phyloP scores from a whole-genome alignment of 805 yeast species.

The Brettanomyces nanus region DNA sequence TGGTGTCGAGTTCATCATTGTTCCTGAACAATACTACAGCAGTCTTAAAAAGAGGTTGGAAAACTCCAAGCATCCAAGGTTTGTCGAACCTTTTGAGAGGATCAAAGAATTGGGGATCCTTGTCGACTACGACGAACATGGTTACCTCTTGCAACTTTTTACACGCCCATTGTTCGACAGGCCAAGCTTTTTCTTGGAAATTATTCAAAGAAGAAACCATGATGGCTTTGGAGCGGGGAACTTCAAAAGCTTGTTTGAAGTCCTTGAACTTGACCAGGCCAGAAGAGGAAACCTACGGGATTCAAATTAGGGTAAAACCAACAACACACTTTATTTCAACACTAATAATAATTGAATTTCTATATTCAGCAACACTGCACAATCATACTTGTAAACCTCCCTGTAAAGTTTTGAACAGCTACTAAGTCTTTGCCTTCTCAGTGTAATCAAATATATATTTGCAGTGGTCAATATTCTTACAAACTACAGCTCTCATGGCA shows the following conservation, averaged over 20 bases:
- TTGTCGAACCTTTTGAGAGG: conserved; percentile 44
- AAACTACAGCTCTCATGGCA: no score
- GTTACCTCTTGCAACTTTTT: conserved; percentile 75
- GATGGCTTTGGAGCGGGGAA: conserved; percentile 89
- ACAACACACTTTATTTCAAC: background rate
- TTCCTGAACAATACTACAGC: conserved; percentile 51
- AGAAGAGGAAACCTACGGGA: conserved; percentile 51
- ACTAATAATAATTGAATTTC: no score
- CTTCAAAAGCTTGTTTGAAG: conserved; percentile 72
- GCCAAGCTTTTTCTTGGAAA: conserved; percentile 76
- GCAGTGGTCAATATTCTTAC: no score
- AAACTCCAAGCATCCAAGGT: conserved; percentile 27
- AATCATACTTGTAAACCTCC: no score
- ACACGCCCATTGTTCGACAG: conserved; percentile 69
- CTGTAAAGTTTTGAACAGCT: no score
- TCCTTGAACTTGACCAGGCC: conserved; percentile 70
- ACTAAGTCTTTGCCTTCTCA: no score
- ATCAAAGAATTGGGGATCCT: conserved; percentile 50
- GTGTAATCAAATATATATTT: no score
- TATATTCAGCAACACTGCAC: no score
- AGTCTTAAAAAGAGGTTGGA: conserved; percentile 38
- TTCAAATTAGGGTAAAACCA: background rate
- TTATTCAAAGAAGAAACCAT: conserved; percentile 72
- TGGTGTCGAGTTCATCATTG: conserved; percentile 63
- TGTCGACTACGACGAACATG: conserved; percentile 68